Evolutionary conservation across 2,329 filamentous ascomycete species (phyloP).

Genomic region (Xylaria arbuscula): DNA sequence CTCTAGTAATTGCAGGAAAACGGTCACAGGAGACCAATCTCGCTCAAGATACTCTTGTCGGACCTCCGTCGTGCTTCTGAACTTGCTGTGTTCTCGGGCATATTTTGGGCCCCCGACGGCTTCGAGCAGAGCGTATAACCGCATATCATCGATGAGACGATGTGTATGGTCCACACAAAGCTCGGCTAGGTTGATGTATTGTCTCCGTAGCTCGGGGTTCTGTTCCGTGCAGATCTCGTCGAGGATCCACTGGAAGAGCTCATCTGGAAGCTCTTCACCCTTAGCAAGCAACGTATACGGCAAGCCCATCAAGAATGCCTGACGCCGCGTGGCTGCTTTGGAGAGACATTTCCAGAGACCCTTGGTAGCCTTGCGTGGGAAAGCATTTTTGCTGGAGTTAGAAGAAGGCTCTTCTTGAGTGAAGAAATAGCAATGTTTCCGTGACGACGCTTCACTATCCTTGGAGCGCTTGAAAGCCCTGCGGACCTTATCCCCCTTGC

Average conservation of each 20-base stretch:
- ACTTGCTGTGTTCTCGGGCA: conserved; percentile 49
- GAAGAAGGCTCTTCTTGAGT: conserved; percentile 49
- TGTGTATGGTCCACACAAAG: conserved; percentile 57
- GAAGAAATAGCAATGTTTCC: conserved; percentile 64
- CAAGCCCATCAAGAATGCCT: conserved; percentile 71
- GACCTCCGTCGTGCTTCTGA: conserved; percentile 45
- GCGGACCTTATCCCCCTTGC: conserved; percentile 51
- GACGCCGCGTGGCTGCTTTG: conserved; percentile 63
- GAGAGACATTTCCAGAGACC: conserved; percentile 62
- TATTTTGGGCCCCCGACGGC: conserved; percentile 67
- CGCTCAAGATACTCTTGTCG: conserved; percentile 51
- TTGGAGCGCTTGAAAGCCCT: conserved; percentile 64
- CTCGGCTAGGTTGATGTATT: conserved; percentile 69
- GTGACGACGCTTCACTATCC: conserved; percentile 48
- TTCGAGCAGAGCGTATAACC: conserved; percentile 65
- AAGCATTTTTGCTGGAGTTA: conserved; percentile 46
- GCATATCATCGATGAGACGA: conserved; percentile 58
- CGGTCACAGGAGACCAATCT: conserved; percentile 59
- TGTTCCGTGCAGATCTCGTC: conserved; percentile 67
- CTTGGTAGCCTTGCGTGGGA: conserved; percentile 53
- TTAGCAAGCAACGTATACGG: conserved; percentile 64
- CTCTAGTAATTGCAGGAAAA: conserved; percentile 58
- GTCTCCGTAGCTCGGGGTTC: conserved; percentile 65
- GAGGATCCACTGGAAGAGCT: conserved; percentile 74
- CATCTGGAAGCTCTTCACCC: conserved; percentile 65